Conservation (phyloP, 257 asterid species). For the Anisodus acutangulus region DNA sequence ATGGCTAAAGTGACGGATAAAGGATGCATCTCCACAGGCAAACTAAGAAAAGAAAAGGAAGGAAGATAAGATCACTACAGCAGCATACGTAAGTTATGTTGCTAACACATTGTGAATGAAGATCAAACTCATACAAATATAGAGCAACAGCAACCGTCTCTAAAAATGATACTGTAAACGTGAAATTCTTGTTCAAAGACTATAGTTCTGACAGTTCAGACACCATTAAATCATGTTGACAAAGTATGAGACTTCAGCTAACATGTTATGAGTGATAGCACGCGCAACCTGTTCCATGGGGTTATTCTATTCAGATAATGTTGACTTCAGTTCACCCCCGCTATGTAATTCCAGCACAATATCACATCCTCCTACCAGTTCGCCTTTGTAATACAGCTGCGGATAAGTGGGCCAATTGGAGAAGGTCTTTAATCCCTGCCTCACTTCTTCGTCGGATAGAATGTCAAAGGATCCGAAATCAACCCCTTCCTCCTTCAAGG, state of each 20-base stretch:
- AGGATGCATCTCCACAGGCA: not conserved
- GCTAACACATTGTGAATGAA: not conserved
- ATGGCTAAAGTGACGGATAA: no score
- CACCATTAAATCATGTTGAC: not conserved
- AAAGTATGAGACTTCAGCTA: not conserved
- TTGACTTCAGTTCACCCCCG: slow-evolving; percentile 70
- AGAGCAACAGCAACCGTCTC: not conserved
- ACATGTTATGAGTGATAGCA: slow-evolving; percentile 7
- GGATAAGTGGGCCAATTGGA: slow-evolving; percentile 99
- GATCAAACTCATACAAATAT: not conserved
- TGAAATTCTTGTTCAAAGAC: not conserved
- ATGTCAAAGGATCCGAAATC: slow-evolving; percentile 87
- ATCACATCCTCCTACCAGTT: slow-evolving; percentile 94
- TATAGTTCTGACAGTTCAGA: not conserved
- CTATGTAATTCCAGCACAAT: slow-evolving; percentile 74
- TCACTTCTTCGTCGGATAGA: slow-evolving; percentile 78
- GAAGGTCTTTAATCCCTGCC: slow-evolving; percentile 85
- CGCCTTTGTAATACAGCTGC: slow-evolving; percentile 90
- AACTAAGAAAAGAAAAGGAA: not conserved
- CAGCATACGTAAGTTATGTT: not conserved
- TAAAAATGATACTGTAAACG: not conserved
- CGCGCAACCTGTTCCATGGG: not conserved
- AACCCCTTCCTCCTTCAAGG: slow-evolving; percentile 70
- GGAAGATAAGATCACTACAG: not conserved
- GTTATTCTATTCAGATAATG: slow-evolving; percentile 60